These are phyloP conservation scores for Roridomyces roridus DNA, from an alignment of 768 basidiomycete genomes.

Conservation along the genomic window DNA sequence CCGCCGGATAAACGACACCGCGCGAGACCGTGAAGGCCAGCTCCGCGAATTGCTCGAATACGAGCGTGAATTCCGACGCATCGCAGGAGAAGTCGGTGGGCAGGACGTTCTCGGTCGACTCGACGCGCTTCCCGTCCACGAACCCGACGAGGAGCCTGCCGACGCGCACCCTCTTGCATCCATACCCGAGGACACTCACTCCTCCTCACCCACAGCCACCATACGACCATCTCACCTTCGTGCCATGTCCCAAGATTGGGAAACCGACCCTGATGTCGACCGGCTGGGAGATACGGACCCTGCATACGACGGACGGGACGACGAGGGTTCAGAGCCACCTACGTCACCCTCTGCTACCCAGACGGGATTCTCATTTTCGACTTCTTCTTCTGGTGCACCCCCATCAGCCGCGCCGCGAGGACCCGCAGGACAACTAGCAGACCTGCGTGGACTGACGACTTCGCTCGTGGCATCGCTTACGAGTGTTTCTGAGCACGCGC, in stretches of 20 bases:
- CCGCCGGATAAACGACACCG: constrained; percentile 75
- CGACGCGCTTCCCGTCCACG: constrained; percentile 58
- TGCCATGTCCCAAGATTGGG: constrained; percentile 59
- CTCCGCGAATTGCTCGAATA: constrained; percentile 78
- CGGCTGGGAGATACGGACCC: constrained; percentile 46
- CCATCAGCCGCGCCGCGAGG: background rate
- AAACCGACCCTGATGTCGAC: constrained; percentile 58
- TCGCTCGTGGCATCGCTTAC: constrained; percentile 78
- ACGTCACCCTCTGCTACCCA: constrained; percentile 57
- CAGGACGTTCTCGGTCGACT: constrained; percentile 72
- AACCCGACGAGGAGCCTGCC: constrained; percentile 35
- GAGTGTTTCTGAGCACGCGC: constrained; percentile 85
- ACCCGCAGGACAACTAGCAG: constrained; percentile 50
- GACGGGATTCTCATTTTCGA: constrained; percentile 60
- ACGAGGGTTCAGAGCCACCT: constrained; percentile 47
- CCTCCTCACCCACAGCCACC: background rate
- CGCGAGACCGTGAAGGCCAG: constrained; percentile 80
- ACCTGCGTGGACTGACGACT: constrained; percentile 75
- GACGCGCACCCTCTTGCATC: constrained; percentile 20
- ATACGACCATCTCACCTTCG: constrained; percentile 29
- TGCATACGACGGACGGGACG: constrained; percentile 33
- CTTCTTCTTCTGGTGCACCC: constrained; percentile 24
- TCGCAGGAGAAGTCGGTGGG: constrained; percentile 80
- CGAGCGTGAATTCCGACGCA: constrained; percentile 81
- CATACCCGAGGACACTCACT: constrained; percentile 24